Evolutionary conservation across 1,139 yeast genomes (phyloP).

Genomic region (Lodderomyces elongisporus): DNA sequence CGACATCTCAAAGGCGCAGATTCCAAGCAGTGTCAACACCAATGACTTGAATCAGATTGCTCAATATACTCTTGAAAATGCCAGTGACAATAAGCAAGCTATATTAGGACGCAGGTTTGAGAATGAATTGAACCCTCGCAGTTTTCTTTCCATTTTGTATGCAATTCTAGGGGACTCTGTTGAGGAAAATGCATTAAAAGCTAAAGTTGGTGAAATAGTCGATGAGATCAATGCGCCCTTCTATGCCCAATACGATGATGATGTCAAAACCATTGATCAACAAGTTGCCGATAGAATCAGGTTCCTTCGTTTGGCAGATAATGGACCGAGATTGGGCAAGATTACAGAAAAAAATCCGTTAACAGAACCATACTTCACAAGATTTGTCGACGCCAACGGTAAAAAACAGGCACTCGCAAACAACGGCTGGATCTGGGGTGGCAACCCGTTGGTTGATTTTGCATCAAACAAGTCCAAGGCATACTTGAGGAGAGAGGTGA

Average conservation of each 20-base stretch:
- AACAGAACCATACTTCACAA: constrained; percentile 83
- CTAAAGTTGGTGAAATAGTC: constrained; percentile 49
- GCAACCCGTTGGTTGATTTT: constrained; percentile 88
- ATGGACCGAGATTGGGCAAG: constrained; percentile 75
- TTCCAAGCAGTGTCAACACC: constrained; percentile 18
- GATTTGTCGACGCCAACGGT: constrained; percentile 53
- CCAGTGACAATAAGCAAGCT: constrained; percentile 23
- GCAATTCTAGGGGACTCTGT: constrained; percentile 25
- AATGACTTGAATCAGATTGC: constrained; percentile 42
- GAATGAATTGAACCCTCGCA: constrained; percentile 48
- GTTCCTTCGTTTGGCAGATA: constrained; percentile 67
- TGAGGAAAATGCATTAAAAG: constrained; percentile 28
- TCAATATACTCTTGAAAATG: constrained; percentile 40
- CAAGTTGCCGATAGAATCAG: constrained; percentile 74
- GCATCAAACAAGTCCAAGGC: constrained; percentile 78
- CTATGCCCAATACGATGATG: constrained; percentile 74
- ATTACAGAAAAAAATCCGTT: constrained; percentile 57
- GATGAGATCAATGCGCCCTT: constrained; percentile 74
- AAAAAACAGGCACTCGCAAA: constrained; percentile 74
- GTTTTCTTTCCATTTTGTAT: constrained; percentile 44
- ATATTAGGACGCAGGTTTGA: constrained; percentile 39
- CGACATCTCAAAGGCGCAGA: constrained; percentile 1
- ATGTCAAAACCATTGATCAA: constrained; percentile 54
- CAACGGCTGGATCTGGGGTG: constrained; percentile 99
- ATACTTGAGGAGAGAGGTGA: constrained; percentile 85